A percentile compares a stretch with the other conserved stretches of the same genome.
phyloP scores from a whole-genome alignment of 1,284 basidiomycete genomes.

The Leccinum holopus region DNA sequence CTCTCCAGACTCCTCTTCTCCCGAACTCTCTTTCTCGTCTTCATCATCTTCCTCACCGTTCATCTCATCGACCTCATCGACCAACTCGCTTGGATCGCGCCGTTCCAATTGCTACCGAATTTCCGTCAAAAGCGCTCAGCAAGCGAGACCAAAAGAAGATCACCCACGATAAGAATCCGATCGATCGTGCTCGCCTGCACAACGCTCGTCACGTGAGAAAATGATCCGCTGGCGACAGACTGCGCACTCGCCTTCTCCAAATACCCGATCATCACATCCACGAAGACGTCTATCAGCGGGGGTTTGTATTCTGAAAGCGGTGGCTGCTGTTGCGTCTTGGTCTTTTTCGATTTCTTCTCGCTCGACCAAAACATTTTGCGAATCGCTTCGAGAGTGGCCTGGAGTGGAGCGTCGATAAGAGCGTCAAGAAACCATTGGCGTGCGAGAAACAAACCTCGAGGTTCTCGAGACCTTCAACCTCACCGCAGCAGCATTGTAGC shows the following conservation, averaged over 20 bases:
- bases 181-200: conserved; percentile 78
- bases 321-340: conserved; percentile 22
- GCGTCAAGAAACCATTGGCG: neutral
- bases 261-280: conserved; percentile 87
- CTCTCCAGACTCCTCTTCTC: conserved; percentile 33
- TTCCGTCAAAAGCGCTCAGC: conserved; percentile 2
- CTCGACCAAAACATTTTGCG: conserved; percentile 48
- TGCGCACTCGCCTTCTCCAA: conserved; percentile 85
- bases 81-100: conserved; percentile 59
- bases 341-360: conserved; percentile 47
- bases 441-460: conserved; percentile 55
- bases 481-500: conserved; percentile 69
- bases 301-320: conserved; percentile 27
- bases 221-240: conserved; percentile 78
- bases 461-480: conserved; percentile 49
- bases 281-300: conserved; percentile 78
- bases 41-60: conserved; percentile 30
- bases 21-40: conserved; percentile 41
- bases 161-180: conserved; percentile 77
- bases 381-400: conserved; percentile 56
- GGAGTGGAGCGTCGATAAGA: neutral
- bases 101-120: conserved; percentile 76
- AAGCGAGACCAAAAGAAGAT: neutral
- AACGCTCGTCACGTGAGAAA: conserved; percentile 70
- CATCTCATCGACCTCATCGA: conserved; percentile 44